These are phyloP conservation scores for Monosporozyma servazzii DNA, from an alignment of 805 yeast genomes.

Conservation along the genomic window DNA sequence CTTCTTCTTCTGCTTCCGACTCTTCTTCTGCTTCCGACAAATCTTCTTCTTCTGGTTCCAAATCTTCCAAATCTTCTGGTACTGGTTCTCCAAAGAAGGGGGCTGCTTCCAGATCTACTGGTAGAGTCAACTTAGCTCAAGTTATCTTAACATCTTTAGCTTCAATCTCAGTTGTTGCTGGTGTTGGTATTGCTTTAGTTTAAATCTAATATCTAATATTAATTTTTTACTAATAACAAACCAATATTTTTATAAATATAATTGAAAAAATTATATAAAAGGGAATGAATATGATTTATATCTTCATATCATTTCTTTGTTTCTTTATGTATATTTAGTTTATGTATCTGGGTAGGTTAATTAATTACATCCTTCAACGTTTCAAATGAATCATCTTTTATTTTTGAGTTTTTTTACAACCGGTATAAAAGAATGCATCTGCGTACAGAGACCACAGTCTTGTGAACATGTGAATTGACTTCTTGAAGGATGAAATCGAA, in stretches of 20 bases:
- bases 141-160: constrained; percentile 4
- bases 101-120: constrained; percentile 2
- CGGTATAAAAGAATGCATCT: too few species aligned
- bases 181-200: constrained; percentile 5
- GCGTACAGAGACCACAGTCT: too few species aligned
- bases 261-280: neutral
- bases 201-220: neutral
- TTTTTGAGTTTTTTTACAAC: neutral
- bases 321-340: constrained; percentile 1
- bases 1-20: neutral
- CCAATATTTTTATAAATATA: neutral
- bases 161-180: constrained; percentile 5
- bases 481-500: too few species aligned
- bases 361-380: neutral
- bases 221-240: too few species aligned
- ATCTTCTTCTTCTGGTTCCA: neutral
- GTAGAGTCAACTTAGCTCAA: constrained; percentile 5
- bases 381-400: neutral
- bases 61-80: constrained; percentile 9
- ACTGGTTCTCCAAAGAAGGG: constrained; percentile 6
- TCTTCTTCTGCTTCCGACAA: neutral
- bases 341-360: constrained; percentile 2
- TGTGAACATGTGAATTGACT: too few species aligned
- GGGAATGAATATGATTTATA: neutral
- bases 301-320: neutral